A percentile compares a stretch with the other conserved stretches of the same genome.
These are phyloP conservation scores for Coniochaeta ligniaria DNA, from an alignment of 2,329 filamentous ascomycete species.

Conservation along the genomic window DNA sequence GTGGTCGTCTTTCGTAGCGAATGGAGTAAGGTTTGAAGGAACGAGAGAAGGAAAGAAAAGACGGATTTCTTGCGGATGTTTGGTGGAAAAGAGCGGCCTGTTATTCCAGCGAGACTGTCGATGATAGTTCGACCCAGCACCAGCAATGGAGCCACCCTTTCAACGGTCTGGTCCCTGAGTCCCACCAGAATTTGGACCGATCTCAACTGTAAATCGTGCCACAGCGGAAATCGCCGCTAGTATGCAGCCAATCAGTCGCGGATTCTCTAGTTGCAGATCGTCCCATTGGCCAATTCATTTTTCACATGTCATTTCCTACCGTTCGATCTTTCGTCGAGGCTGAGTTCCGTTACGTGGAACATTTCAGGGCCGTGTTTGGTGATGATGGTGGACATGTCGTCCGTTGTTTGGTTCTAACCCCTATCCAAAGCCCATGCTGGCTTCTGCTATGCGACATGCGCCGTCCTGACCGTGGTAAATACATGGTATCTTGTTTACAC, in stretches of 20 bases:
- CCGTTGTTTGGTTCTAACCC: background rate
- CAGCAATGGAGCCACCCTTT: background rate
- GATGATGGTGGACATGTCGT: background rate
- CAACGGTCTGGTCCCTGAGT: background rate
- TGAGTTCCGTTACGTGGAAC: background rate
- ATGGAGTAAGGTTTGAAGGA: background rate
- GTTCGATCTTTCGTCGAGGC: background rate
- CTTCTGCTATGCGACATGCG: background rate
- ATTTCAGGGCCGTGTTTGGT: background rate
- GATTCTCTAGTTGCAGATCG: conserved; percentile 1
- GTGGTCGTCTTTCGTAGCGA: background rate
- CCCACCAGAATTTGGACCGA: conserved; percentile 1
- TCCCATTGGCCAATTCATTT: conserved; percentile 10
- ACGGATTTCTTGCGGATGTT: background rate
- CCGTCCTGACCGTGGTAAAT: background rate
- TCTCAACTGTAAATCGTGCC: conserved; percentile 13
- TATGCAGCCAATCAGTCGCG: conserved; percentile 6
- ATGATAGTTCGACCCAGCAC: background rate
- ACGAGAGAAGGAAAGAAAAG: background rate
- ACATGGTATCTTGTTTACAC: background rate
- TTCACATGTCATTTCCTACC: conserved; percentile 18
- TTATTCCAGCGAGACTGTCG: background rate
- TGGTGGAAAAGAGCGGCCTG: background rate
- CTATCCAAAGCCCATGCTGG: background rate
- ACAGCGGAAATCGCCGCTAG: conserved; percentile 14